Evolutionary conservation across 2,329 filamentous ascomycete species (phyloP), one percentile per base, ranked within the genome.

Genomic region (Plenodomus tracheiphilus): DNA sequence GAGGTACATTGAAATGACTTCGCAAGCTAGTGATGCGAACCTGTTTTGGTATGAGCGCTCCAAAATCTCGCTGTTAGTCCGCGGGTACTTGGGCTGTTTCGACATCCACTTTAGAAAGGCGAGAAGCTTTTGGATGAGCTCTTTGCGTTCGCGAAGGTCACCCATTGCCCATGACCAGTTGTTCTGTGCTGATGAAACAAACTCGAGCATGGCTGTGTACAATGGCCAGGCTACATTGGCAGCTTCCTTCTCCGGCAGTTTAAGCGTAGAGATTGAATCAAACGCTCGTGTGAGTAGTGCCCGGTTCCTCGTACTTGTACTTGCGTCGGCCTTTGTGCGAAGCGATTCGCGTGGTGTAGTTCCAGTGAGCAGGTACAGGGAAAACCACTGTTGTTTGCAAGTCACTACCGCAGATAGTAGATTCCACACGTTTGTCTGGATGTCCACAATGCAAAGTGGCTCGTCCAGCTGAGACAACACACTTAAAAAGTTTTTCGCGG

Each of bases 161-260:
- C 89, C 87, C 47, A 95, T 91, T 1, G 91, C 92, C 90, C 93
- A 96, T 1, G 92, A 88, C 93, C 93, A 97, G 66, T 91, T 89
- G 70, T 96, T 94, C 66, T 97, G 92, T 4, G 93, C 89, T 2
- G 88, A 85, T 2, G 89, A 85, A 32, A 97, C 84, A 69, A 97
- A 97, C 61, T 93, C 86, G 15, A 99, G 79, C 61, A 97, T 85
- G 1, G 88, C 85, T 18, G 91, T 76, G 3, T 86, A 84, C 54
- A 91, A 83, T 15, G 59, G 54, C 64, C 64, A 68, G 4, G 64
- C 51, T 10, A 62, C 30, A 4, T 43, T 41, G 18, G 21, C 39
- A 13, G 43, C 48, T 28, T 78, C 76, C n/a, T 82, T 79, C 8
- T 87, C 79, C 18, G 92, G 70, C 1, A 81, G 77, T 19, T 82